Percentiles rank a stretch among this genome's conserved stretches.
phyloP scores from a whole-genome alignment of 768 basidiomycete genomes.

The Phaffia tasmanica region DNA sequence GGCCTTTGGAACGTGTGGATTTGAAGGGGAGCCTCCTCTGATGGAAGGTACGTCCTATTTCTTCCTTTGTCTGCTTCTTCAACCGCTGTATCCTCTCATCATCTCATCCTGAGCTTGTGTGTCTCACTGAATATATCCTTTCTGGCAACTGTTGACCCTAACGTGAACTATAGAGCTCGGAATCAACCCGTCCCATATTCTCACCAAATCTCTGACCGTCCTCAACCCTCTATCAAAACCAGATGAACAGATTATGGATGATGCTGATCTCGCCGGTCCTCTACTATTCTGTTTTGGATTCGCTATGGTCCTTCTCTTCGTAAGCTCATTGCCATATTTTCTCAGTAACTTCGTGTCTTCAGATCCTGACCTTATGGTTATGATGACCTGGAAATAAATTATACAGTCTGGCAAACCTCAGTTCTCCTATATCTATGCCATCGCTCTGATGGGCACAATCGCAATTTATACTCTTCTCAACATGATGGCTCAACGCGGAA shows the following conservation, averaged over 20 bases:
- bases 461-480: slow-evolving; percentile 92
- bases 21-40: slow-evolving; percentile 90
- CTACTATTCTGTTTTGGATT: slow-evolving; percentile 92
- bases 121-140: neutral
- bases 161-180: slow-evolving; percentile 60
- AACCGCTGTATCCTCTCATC: neutral
- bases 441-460: slow-evolving; percentile 83
- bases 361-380: neutral
- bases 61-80: neutral
- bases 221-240: slow-evolving; percentile 77
- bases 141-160: neutral
- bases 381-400: neutral
- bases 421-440: slow-evolving; percentile 97
- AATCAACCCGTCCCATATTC: slow-evolving; percentile 94
- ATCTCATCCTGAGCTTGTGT: neutral
- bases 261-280: slow-evolving; percentile 93
- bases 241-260: slow-evolving; percentile 94
- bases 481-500: slow-evolving; percentile 87
- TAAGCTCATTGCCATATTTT: slow-evolving; percentile 42
- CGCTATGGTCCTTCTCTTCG: slow-evolving; percentile 80
- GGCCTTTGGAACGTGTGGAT: slow-evolving; percentile 86
- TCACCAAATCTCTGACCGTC: slow-evolving; percentile 84
- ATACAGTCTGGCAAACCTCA: slow-evolving; percentile 90
- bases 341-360: neutral
- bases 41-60: slow-evolving; percentile 60